Base-by-base conservation (phyloP, 345 rosid species). In the Pugionium cornutum region DNA sequence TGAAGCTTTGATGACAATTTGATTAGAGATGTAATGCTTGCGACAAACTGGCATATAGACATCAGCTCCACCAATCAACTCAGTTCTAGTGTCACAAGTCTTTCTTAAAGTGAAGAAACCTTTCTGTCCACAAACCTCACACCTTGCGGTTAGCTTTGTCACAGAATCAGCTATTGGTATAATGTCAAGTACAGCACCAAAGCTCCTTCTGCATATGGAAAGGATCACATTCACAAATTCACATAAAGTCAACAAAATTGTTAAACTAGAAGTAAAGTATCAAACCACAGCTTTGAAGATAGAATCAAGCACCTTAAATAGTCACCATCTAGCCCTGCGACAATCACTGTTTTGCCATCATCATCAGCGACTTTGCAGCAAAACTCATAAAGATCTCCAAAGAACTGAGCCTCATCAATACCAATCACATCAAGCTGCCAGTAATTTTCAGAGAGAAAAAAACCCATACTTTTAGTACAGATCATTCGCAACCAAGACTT, bases 11-110 rank as follows among this genome's bases (percentile, higher is more conserved):
- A 65, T 60, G 34, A 72, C 86, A 7, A 66, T 69, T 51, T 86
- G 84, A 3, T 87, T 80, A 43, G 61, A 67, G 9, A 84, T 73
- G 36, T 90, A 88, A 69, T 88, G 98, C 44, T 80, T 86, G 5
- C 96, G 91, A 75, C 98, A 92, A 25, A 85, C 90, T 0, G 91
- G 99, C 97, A 90, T 86, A 77, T 94, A 90, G 9, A 88, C 74
- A 53, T 86, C 91, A 45, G 86, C 79, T 11, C 99, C 97, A 0
- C 86, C 96, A 0, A 90, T 84, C 9, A 94, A 77, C 54, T 94
- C 92, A 3, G 89, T 86, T 64, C 74, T 48, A 0, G 82, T 88
- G 55, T 83, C 92, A 36, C 58, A 68, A 10, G 78, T 85, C 77
- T 84, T 90, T 73, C 99, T 83, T 49, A 85, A 44, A 9, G 99